Conservation (phyloP, 768 basidiomycete species). For the Termitomyces sp. region DNA sequence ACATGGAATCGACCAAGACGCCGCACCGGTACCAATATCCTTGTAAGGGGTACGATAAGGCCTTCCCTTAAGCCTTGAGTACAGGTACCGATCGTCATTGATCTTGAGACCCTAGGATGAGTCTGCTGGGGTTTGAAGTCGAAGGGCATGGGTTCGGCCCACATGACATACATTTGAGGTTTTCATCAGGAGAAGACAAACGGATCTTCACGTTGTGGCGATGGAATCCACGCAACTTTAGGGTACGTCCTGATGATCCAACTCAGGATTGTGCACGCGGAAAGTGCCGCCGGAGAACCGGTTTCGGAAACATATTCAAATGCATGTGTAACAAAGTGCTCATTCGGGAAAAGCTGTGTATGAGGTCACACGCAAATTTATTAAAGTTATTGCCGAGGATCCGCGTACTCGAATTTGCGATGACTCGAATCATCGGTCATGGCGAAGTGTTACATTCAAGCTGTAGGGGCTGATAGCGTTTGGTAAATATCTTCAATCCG, state of each 20-base stretch:
- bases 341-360: not conserved
- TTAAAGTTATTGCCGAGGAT: not conserved
- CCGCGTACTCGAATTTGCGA: not conserved
- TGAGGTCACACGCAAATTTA: not conserved
- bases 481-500: not conserved
- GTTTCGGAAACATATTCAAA: not conserved
- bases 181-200: not conserved
- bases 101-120: not conserved
- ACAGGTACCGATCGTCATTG: not conserved
- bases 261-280: not conserved
- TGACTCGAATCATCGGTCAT: not conserved
- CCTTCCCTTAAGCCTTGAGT: not conserved
- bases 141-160: not conserved
- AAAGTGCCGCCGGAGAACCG: not conserved
- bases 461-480: not conserved
- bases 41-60: too few species aligned
- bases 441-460: not conserved
- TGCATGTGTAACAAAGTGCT: not conserved
- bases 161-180: not conserved
- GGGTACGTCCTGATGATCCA: constrained; percentile 5
- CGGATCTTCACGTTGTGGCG: constrained; percentile 1
- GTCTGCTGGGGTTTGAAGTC: not conserved
- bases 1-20: not conserved
- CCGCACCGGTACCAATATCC: not conserved
- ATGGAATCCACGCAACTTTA: not conserved